phyloP scores from a whole-genome alignment of 164 flowering plant species.

The Vitis rupestris region DNA sequence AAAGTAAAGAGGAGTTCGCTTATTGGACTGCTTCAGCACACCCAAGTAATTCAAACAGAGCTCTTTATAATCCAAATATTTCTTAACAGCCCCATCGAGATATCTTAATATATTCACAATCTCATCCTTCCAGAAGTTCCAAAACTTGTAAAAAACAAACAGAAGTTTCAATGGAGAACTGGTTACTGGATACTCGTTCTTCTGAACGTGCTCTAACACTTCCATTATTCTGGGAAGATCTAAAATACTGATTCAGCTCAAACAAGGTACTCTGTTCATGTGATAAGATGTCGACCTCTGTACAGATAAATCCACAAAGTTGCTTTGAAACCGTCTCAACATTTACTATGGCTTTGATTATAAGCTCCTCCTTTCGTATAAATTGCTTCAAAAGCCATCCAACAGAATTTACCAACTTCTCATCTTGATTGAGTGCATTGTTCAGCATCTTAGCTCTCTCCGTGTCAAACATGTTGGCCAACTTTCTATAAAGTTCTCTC shows the following conservation, averaged over 20 bases:
- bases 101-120: background rate
- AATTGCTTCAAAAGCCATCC: background rate
- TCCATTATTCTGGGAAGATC: background rate
- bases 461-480: too few species aligned
- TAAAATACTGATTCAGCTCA: background rate
- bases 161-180: background rate
- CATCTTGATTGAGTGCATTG: too few species aligned
- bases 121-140: background rate
- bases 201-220: background rate
- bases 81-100: background rate
- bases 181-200: background rate
- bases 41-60: background rate
- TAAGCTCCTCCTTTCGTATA: background rate
- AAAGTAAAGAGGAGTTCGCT: background rate
- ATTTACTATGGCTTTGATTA: background rate
- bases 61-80: background rate
- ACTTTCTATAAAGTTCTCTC: too few species aligned
- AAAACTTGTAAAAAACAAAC: background rate
- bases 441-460: too few species aligned
- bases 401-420: too few species aligned
- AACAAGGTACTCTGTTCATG: background rate
- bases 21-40: background rate
- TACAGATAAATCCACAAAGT: too few species aligned
- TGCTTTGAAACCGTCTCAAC: background rate
- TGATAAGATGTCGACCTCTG: background rate